A percentile compares a stretch with the other conserved stretches of the same genome.
These are phyloP conservation scores for Naumovozyma dairenensis DNA, from an alignment of 805 yeast genomes.

Conservation along the genomic window DNA sequence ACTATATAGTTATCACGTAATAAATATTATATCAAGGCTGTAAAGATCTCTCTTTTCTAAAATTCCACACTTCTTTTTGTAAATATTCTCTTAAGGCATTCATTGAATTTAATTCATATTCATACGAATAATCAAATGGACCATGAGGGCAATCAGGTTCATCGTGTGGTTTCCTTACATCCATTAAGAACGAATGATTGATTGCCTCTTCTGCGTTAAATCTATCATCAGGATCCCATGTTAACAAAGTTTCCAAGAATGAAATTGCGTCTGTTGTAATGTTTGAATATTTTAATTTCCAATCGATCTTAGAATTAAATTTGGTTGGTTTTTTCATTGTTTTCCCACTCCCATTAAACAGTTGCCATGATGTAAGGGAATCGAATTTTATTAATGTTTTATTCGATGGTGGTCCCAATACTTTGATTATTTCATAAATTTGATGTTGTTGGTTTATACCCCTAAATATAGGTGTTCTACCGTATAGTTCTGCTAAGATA, in stretches of 20 bases:
- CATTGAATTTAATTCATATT: constrained; percentile 32
- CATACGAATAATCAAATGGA: constrained; percentile 62
- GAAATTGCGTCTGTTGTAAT: constrained; percentile 44
- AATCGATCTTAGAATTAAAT: constrained; percentile 28
- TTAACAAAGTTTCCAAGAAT: constrained; percentile 44
- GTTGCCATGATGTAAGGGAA: constrained; percentile 38
- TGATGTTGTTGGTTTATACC: constrained; percentile 71
- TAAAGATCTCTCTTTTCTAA: constrained; percentile 33
- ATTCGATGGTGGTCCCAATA: constrained; percentile 61
- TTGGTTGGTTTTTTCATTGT: constrained; percentile 22
- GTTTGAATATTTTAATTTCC: constrained; percentile 53
- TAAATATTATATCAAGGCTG: no score
- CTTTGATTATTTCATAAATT: constrained; percentile 52
- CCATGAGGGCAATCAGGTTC: constrained; percentile 43
- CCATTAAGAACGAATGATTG: constrained; percentile 43
- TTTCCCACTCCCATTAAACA: constrained; percentile 33
- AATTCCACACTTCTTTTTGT: constrained; percentile 43
- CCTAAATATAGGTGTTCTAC: constrained; percentile 67
- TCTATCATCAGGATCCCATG: constrained; percentile 56
- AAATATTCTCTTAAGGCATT: constrained; percentile 40
- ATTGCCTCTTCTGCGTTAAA: constrained; percentile 47
- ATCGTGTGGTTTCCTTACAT: constrained; percentile 43
- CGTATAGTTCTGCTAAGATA: constrained; percentile 75
- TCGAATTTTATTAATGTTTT: constrained; percentile 37
- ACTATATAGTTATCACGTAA: no score